Base-by-base conservation (phyloP, 495 filamentous ascomycete species). In the Astrocystis sublimbata region DNA sequence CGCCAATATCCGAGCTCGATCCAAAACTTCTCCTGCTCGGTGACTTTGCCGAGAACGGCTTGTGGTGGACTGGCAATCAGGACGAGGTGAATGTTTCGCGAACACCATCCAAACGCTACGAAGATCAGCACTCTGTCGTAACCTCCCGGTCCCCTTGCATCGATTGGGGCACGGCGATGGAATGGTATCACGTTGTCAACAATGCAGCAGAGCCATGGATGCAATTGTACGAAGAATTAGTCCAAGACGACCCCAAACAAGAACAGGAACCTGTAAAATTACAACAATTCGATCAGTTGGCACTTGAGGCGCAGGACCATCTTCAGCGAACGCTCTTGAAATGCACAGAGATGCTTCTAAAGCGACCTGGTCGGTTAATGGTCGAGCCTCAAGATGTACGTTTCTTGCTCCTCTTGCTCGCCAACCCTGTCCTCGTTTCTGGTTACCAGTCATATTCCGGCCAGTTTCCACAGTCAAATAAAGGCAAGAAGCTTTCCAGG, bases 261-360 rank as follows among this genome's bases (percentile, higher is more conserved):
- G 71, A 26, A 58, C 62, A 79, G 4, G 40, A 76, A 1, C 74
- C 73, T 17, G 47, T 65, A 6, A 71, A 65, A 24, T 59, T 83
- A 15, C 71, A 76, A 33, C 74, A 83, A 30, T 76, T 93, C 41
- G 85, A 88, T 60, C 73, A 77, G 21, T 80, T 89, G 36, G 76
- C 91, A 7, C 71, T 79, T n/a, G 84, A 89, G 40, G 90, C 88
- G 13, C 86, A 89, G 66, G 70, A 83, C 43, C 89, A 92, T 61
- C 74, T 86, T 41, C 87, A 89, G 46, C 76, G 85, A 52, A 83
- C 86, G 5, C 79, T 97, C 5, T 75, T 97, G 51, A 96, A 94
- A 71, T 89, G 90, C 17, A 89, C 85, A 1, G 93, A 97, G 72
- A 89, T 80, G 64, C 76, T 97, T 46, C 77, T 97, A n/a, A 96